These are phyloP conservation scores for Carex littledalei DNA, from an alignment of 176 grass and related monocot genomes.

Conservation along the genomic window DNA sequence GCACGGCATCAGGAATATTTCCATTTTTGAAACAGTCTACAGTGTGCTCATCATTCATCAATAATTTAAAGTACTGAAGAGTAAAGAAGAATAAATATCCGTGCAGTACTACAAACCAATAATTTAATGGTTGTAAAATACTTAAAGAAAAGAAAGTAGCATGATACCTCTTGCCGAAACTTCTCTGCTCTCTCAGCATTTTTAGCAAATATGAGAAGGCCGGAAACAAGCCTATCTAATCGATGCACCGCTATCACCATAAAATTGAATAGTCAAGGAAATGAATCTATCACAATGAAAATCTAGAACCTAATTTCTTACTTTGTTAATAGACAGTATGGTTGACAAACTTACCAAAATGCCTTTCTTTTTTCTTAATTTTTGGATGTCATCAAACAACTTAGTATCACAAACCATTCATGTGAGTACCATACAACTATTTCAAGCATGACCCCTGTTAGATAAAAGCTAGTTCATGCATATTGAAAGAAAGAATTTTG, in stretches of 20 bases:
- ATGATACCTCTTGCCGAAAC: conserved; percentile 80
- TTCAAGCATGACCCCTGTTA: background rate
- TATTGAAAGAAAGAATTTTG: background rate
- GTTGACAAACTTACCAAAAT: background rate
- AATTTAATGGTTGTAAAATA: background rate
- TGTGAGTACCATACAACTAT: background rate
- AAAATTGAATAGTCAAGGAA: conserved; percentile 60
- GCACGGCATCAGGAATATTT: background rate
- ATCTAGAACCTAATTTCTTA: background rate
- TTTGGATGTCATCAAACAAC: conserved; percentile 12
- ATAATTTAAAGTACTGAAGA: background rate
- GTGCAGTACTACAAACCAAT: background rate
- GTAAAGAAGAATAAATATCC: background rate
- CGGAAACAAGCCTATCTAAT: conserved; percentile 92
- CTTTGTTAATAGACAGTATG: background rate
- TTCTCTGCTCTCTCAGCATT: conserved; percentile 64
- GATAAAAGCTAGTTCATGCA: background rate
- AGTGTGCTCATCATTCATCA: background rate
- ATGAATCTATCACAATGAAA: conserved; percentile 13
- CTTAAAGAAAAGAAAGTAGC: background rate
- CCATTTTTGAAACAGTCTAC: background rate
- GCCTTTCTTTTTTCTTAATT: background rate
- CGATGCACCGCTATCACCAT: conserved; percentile 82
- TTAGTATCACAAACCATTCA: background rate
- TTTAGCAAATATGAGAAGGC: conserved; percentile 98